phyloP scores from a whole-genome alignment of 805 yeast species.

The Lipomyces spencermartinsiae region DNA sequence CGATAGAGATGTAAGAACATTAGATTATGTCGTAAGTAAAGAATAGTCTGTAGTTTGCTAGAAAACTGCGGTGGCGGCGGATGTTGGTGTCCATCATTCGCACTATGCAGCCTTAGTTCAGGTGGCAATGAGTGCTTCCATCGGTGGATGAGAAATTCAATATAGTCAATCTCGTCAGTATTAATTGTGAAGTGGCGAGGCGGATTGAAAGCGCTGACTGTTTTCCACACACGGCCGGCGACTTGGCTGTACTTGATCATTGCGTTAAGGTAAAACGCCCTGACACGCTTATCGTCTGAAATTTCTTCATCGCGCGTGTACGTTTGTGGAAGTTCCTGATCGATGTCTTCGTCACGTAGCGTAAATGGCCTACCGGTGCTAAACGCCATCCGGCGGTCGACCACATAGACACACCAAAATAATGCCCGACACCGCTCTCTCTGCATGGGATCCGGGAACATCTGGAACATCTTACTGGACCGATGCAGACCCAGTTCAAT shows the following conservation, averaged over 20 bases:
- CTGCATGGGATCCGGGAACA: constrained; percentile 27
- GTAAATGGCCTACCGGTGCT: constrained; percentile 39
- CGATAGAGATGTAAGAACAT: constrained; percentile 38
- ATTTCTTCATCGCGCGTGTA: constrained; percentile 13
- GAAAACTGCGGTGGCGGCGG: constrained; percentile 19
- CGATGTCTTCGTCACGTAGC: constrained; percentile 40
- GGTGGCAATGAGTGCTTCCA: constrained; percentile 38
- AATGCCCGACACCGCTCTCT: constrained; percentile 36
- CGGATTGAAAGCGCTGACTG: constrained; percentile 23
- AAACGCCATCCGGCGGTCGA: constrained; percentile 40
- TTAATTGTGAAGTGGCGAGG: constrained; percentile 12
- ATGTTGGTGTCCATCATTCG: neutral
- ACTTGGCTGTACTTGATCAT: constrained; percentile 40
- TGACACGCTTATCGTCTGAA: constrained; percentile 33
- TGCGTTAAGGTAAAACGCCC: constrained; percentile 36
- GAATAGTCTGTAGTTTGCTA: constrained; percentile 25
- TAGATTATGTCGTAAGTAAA: constrained; percentile 26
- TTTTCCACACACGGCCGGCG: constrained; percentile 30
- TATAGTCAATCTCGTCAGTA: constrained; percentile 21
- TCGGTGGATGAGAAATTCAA: constrained; percentile 33
- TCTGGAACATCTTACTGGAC: constrained; percentile 26
- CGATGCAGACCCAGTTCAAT: constrained; percentile 41
- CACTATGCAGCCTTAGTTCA: constrained; percentile 24
- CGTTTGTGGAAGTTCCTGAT: constrained; percentile 33
- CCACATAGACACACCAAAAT: constrained; percentile 42